Base-by-base conservation (phyloP, 2,329 filamentous ascomycete species). In the Aspergillus fischeri region DNA sequence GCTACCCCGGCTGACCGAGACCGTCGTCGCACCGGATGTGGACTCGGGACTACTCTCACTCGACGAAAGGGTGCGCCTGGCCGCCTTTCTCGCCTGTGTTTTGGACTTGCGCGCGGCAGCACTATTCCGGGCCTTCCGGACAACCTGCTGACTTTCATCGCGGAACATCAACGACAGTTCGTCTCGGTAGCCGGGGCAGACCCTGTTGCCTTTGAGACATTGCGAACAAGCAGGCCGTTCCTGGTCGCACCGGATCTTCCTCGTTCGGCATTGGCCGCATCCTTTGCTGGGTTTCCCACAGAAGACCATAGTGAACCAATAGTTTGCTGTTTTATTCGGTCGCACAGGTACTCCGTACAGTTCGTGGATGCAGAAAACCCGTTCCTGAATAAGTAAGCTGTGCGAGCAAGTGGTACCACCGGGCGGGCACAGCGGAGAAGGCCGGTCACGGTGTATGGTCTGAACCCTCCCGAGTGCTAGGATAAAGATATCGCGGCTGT, bases 131-230 rank as follows among this genome's bases (percentile, higher is more conserved):
- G 80, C 27, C 66, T 84, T 86, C 60, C 79, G 79, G 27, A 84
- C 81, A 49, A 87, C 84, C 64, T 86, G 83, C 63, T 77, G 81
- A 64, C 82, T 87, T 72, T 88, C 84, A 73, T 88, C 84, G 41
- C 85, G 83, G 67, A 88, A 88, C 80, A 87, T 83, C 56, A 87
- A 75, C 32, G 84, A 84, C 35, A 87, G 73, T 69, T 86, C 83
- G 61, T 87, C 84, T 62, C 85, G 79, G 65, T 88, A 87, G 6
- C 85, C 85, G 21, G 84, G 83, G 63, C 85, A 88, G 64, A 76
- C 79, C 70, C 84, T 83, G 65, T 80, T 79, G 49, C 84, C 80
- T 44, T 84, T 82, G 48, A 81, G 74, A 67, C 85, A 87, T 76
- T 87, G 85, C 25, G 83, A 83, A 65, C 85, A 88, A 65, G 83